A percentile compares a stretch with the other conserved stretches of the same genome.
phyloP scores from a whole-genome alignment of 23 red algal species.

The Gracilariopsis chorda region DNA sequence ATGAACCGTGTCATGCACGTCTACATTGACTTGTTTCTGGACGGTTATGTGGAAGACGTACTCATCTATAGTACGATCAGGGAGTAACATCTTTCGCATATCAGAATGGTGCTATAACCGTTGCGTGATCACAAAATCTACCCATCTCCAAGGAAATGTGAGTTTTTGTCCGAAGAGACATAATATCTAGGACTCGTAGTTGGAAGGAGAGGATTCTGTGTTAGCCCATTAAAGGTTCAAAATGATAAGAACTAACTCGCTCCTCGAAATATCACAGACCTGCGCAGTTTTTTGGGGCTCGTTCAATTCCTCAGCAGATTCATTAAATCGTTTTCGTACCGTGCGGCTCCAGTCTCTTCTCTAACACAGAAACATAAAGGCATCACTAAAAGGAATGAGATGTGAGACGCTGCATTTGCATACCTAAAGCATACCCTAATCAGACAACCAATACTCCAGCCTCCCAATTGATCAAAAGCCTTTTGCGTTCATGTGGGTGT shows the following conservation, averaged over 20 bases:
- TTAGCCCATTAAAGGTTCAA: no score
- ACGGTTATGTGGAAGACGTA: constrained; percentile 3
- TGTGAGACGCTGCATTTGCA: not conserved
- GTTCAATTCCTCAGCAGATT: not conserved
- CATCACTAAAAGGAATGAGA: not conserved
- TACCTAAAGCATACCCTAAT: not conserved
- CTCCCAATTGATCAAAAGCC: not conserved
- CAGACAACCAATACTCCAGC: not conserved
- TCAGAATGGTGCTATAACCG: not conserved
- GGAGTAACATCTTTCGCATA: not conserved
- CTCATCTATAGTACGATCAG: not conserved
- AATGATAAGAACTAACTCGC: no score
- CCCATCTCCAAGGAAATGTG: not conserved
- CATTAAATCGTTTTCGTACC: not conserved
- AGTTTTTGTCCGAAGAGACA: not conserved
- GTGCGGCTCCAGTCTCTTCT: not conserved
- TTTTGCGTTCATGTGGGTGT: not conserved
- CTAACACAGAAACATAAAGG: not conserved
- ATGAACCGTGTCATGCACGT: not conserved
- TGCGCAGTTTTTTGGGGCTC: not conserved
- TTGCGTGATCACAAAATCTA: not conserved
- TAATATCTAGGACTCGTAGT: not conserved
- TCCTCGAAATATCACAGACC: no score
- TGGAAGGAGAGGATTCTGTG: not conserved
- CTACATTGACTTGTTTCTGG: not conserved